Evolutionary conservation across 2,329 filamentous ascomycete species (phyloP).

Genomic region (Trichoderma simmonsii): DNA sequence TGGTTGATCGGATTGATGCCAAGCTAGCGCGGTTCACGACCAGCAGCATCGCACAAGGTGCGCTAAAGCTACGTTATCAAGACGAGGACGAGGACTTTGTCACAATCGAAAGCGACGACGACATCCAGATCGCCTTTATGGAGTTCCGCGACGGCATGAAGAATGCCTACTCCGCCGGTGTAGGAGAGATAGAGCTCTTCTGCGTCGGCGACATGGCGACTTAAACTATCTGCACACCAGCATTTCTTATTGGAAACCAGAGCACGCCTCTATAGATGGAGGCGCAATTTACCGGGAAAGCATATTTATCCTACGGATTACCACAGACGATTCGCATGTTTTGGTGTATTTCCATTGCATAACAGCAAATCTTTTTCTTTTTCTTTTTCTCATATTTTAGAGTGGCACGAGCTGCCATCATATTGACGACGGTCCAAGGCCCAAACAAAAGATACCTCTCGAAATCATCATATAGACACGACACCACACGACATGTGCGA

Average conservation of each 20-base stretch:
- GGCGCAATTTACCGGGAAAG: not conserved
- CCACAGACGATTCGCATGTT: conserved; percentile 30
- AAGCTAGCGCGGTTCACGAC: conserved; percentile 86
- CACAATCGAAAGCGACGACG: conserved; percentile 91
- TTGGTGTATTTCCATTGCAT: conserved; percentile 28
- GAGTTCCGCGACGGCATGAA: conserved; percentile 77
- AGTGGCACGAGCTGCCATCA: conserved; percentile 22
- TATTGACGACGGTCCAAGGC: conserved; percentile 19
- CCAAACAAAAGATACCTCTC: conserved; percentile 24
- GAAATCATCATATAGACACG: conserved; percentile 32
- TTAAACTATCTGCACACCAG: conserved; percentile 7
- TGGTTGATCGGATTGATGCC: conserved; percentile 93
- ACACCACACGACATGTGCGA: conserved; percentile 29
- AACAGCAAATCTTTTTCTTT: not conserved
- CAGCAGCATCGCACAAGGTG: conserved; percentile 77
- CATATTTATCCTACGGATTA: conserved; percentile 3
- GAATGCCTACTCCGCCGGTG: conserved; percentile 60
- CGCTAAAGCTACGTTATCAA: conserved; percentile 82
- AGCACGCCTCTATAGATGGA: not conserved
- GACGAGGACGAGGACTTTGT: conserved; percentile 93
- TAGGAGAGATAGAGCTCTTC: conserved; percentile 88
- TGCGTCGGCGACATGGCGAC: conserved; percentile 56
- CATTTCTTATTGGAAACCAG: conserved; percentile 12
- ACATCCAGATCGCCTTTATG: conserved; percentile 92
- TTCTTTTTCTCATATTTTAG: conserved; percentile 8